Evolutionary conservation across 1,284 basidiomycete species (phyloP).

Genomic region (Neotropicomus parvogracilis): DNA sequence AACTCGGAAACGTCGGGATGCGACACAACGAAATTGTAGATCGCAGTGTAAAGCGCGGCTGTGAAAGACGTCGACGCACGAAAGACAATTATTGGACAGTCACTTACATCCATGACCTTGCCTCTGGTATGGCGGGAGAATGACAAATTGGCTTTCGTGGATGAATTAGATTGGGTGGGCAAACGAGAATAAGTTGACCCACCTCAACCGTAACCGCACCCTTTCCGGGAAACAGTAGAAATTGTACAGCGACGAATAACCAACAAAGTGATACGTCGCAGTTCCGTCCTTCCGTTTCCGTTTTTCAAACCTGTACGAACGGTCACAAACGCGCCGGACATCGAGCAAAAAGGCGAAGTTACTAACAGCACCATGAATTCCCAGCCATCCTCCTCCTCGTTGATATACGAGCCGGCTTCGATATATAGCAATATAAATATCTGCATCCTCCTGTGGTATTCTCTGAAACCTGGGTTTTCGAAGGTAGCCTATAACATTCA

Average conservation of each 20-base stretch:
- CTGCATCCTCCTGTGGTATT: constrained; percentile 94
- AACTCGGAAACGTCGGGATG: constrained; percentile 78
- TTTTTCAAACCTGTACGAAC: constrained; percentile 69
- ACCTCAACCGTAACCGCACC: constrained; percentile 83
- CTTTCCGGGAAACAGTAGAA: constrained; percentile 93
- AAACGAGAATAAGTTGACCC: constrained; percentile 16
- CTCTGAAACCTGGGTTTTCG: constrained; percentile 85
- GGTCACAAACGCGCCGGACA: constrained; percentile 1
- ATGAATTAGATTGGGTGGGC: constrained; percentile 1
- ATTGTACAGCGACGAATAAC: constrained; percentile 88
- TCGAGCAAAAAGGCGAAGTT: background rate
- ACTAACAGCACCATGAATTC: constrained; percentile 80
- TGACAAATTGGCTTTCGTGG: constrained; percentile 80
- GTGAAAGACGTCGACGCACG: constrained; percentile 8
- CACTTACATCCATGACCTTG: constrained; percentile 85
- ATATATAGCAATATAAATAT: constrained; percentile 93
- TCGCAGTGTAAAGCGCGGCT: constrained; percentile 87
- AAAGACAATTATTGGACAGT: background rate
- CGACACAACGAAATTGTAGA: constrained; percentile 75
- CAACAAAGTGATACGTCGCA: constrained; percentile 83
- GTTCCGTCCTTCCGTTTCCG: constrained; percentile 57
- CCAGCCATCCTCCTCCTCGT: constrained; percentile 86
- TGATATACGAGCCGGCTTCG: constrained; percentile 92
- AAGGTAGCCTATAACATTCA: constrained; percentile 62
- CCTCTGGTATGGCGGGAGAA: constrained; percentile 87